phyloP scores from a whole-genome alignment of 2,329 filamentous ascomycete species.

The Apiospora koreana region DNA sequence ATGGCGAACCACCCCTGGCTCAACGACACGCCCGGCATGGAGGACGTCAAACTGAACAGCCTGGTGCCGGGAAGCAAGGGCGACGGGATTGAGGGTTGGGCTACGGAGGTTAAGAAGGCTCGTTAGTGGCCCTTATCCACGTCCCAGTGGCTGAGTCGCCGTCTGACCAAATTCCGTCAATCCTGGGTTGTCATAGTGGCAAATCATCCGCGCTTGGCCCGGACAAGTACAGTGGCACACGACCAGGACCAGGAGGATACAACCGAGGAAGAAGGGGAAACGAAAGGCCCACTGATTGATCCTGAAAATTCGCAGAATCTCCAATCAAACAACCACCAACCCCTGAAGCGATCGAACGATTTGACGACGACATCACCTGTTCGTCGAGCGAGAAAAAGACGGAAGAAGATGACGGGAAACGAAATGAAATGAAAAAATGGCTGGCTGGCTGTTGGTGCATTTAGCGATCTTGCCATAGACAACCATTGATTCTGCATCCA shows the following conservation, averaged over 20 bases:
- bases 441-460: background rate
- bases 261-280: too few species aligned
- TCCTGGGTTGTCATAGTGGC: too few species aligned
- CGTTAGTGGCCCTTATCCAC: background rate
- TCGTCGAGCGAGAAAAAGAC: background rate
- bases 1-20: conserved; percentile 88
- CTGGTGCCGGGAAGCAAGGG: conserved; percentile 79
- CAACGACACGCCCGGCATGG: conserved; percentile 86
- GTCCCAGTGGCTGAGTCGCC: too few species aligned
- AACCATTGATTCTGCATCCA: background rate
- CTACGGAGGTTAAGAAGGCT: conserved; percentile 76
- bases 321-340: background rate
- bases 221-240: too few species aligned
- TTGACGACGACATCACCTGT: background rate
- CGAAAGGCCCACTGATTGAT: too few species aligned
- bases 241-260: too few species aligned
- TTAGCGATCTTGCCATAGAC: conserved; percentile 7
- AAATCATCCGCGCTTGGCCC: too few species aligned
- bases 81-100: conserved; percentile 94
- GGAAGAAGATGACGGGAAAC: background rate
- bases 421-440: background rate
- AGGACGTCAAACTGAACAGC: conserved; percentile 69
- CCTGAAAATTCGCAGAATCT: too few species aligned
- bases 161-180: too few species aligned
- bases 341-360: too few species aligned